Evolutionary conservation across 139 green algal genomes (phyloP), one percentile per base, ranked within the genome.

Genomic region (Pleodorina starrii): DNA sequence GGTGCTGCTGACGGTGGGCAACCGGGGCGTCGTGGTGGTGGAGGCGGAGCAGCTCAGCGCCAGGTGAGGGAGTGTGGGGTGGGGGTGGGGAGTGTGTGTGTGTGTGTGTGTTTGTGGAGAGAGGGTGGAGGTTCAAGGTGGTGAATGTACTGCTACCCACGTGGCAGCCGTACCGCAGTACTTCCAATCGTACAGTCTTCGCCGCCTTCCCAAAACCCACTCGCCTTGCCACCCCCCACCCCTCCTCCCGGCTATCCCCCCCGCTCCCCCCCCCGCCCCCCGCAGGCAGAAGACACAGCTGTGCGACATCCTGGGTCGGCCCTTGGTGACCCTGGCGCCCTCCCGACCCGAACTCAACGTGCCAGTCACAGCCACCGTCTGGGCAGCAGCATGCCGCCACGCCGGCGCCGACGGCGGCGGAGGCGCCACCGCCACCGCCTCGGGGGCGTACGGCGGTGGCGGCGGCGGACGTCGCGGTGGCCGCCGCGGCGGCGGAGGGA

Each of bases 301-400:
- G 69, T 79, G 69, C 69, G 84, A 89, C 40, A 5, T 57, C 21
- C 36, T 89, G 27, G 38, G n/a, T 48, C 69, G 50, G 29, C 38
- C 69, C 11, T n/a, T 17, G 1, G 3, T 89, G 25, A 11, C 50
- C 25, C 69, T 83, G 0, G 50, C 71, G 6, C 69, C 84, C 25
- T 46, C 14, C 27, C 69, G 84, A 5, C 84, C 84, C 84, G 84
- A 89, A 48, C 29, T 89, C 46, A 16, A 36, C 36, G 29, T 77
- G 5, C 84, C 84, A 16, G 27, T 82, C 48, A 89, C 48, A 35
- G 16, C 84, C 69, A 89, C 84, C 16, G 84, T 89, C 7, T 89
- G 84, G 84, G 84, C 84, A 1, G 71, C 69, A 1, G 84, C 84
- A 9, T 60, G 42, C 68, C 48, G 83, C 25, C 7, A 35, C 21